Conservation (phyloP, 2,329 filamentous ascomycete genomes). For the Dothideomycetes sp. region DNA sequence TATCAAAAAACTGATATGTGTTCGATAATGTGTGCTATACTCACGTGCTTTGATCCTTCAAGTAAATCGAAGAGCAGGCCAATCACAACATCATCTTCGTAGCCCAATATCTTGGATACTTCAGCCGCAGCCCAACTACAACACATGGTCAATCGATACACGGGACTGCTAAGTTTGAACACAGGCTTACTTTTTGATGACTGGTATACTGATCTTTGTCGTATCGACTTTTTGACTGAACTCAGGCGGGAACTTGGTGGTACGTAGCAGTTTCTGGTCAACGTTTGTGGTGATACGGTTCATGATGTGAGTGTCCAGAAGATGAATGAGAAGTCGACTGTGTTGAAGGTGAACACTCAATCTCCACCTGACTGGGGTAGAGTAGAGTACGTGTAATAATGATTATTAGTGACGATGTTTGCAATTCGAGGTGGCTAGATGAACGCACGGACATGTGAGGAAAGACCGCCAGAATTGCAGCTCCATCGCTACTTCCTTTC, state of each 20-base stretch:
- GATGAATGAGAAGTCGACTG: no score
- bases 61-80: constrained; percentile 65
- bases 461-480: not conserved
- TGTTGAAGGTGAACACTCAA: no score
- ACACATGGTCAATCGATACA: not conserved
- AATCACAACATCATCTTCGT: constrained; percentile 91
- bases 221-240: constrained; percentile 96
- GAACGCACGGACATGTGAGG: no score
- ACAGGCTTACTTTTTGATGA: constrained; percentile 84
- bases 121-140: constrained; percentile 83
- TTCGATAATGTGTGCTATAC: constrained; percentile 27
- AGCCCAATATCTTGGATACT: constrained; percentile 79
- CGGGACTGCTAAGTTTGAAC: not conserved
- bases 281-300: constrained; percentile 53
- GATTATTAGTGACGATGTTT: not conserved
- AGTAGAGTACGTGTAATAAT: not conserved
- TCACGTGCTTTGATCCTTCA: constrained; percentile 67
- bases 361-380: no score
- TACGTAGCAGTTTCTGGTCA: constrained; percentile 79
- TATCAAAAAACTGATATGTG: constrained; percentile 12
- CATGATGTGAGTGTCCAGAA: no score
- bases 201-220: constrained; percentile 90
- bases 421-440: constrained; percentile 1
- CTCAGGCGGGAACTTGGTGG: constrained; percentile 86
- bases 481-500: not conserved